phyloP scores from a whole-genome alignment of 441 rosid species.

The Populus hybrid region DNA sequence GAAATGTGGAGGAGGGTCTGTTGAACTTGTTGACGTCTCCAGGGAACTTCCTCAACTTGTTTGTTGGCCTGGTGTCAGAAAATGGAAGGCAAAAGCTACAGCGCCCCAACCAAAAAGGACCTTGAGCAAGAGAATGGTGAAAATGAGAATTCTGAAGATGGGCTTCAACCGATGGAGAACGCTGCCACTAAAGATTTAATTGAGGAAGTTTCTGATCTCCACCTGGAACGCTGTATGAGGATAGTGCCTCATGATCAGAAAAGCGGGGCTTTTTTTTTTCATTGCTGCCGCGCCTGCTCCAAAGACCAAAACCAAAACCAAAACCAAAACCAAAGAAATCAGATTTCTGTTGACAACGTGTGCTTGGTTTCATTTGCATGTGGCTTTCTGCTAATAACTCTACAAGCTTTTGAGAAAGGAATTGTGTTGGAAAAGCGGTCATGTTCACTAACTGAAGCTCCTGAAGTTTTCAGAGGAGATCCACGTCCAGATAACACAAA shows the following conservation, averaged over 20 bases:
- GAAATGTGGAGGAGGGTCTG: slow-evolving; percentile 94
- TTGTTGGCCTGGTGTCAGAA: slow-evolving; percentile 76
- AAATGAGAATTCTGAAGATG: slow-evolving; percentile 34
- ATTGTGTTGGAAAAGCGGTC: slow-evolving; percentile 72
- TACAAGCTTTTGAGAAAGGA: slow-evolving; percentile 20
- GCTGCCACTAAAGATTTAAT: slow-evolving; percentile 34
- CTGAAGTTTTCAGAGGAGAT: slow-evolving; percentile 84
- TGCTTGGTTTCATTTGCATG: no score
- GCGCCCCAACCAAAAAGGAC: slow-evolving; percentile 28
- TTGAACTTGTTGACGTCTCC: slow-evolving; percentile 85
- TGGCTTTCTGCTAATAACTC: no score
- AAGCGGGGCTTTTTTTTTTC: slow-evolving; percentile 77
- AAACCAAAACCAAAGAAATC: no score
- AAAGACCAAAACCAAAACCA: no score
- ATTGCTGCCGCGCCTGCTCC: slow-evolving; percentile 41
- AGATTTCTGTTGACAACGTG: no score
- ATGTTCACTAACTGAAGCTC: slow-evolving; percentile 75
- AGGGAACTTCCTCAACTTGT: slow-evolving; percentile 74
- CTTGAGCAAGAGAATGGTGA: slow-evolving; percentile 32
- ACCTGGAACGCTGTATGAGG: slow-evolving; percentile 85
- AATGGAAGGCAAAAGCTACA: slow-evolving; percentile 68
- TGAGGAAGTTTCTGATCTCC: slow-evolving; percentile 70
- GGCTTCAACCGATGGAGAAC: slow-evolving; percentile 26
- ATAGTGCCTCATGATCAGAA: slow-evolving; percentile 97
- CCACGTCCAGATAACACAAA: slow-evolving; percentile 73